Base-by-base conservation (phyloP, 2,329 filamentous ascomycete species). In the Penicillium aurantiogriseum region DNA sequence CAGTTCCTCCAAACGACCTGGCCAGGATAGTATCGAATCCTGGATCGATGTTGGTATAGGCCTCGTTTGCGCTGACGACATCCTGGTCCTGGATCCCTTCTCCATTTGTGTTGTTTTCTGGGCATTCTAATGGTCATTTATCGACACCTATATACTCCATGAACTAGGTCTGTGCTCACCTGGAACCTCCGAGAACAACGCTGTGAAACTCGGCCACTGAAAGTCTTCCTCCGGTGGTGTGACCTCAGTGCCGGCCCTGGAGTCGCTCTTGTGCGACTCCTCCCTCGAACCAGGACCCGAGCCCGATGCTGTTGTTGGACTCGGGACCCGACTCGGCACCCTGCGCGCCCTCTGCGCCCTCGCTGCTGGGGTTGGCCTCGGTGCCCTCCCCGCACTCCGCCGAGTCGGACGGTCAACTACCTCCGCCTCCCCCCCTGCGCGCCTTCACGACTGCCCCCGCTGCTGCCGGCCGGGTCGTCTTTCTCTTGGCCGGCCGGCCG, bases 401-500 rank as follows among this genome's bases (percentile, higher is more conserved):
- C 39, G 40, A 42, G 33, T 36, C 46, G 31, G 21, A 44, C 39
- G 31, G 23, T 36, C 53, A 25, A 25, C 39, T 38, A 13, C 54
- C 21, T 45, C 51, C 23, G 5, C 48, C 33, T 17, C 36, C n/a
- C n/a, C n/a, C 27, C 21, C 11, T 50, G 44, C 36, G 40, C 29
- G 19, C 8, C 15, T 40, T 38, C 1, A 25, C 21, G 11, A 29
- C 21, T 29, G 27, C 17, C 5, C 25, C 40, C 17, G 33, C 25
- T 11, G 33, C 11, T 13, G 19, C 36, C 7, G 47, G 23, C n/a
- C 52, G 52, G 11, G 33, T 33, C 23, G 65, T 63, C 57, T 63
- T 69, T 50, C 69, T 73, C 53, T 74, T 74, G 1, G 71, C 69
- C 1, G 72, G 72, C 33, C 72, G 59, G 15, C 72, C 72, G 4